Base-by-base conservation (phyloP, 1,284 basidiomycete genomes). In the Flammula alnicola region DNA sequence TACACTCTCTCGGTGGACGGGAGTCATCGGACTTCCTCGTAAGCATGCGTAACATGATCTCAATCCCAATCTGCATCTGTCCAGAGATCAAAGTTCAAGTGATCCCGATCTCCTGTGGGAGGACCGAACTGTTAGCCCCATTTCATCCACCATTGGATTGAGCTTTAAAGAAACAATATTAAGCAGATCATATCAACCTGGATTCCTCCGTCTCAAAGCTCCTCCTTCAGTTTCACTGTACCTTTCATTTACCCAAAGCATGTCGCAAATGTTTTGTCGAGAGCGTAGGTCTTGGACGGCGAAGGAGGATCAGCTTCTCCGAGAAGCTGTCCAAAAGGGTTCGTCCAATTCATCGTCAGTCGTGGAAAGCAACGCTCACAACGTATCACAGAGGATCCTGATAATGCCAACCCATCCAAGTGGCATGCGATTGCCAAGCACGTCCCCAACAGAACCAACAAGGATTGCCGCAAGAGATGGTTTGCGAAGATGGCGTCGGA, bases 351-450 rank as follows among this genome's bases (percentile, higher is more conserved):
- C 42, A 26, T 39, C 38, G 14, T 48, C 46, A 36, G 49, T 37
- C 14, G 25, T 44, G n/a, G 27, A 5, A 17, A 20, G 25, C 37
- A 41, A 48, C 56, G 44, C 61, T 51, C 38, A 54, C 22, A 37
- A 26, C 40, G 48, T 19, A 22, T 43, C 32, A 44, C 49, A 80
- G 79, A 81, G 71, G 78, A 80, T 61, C 75, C 78, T 41, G 71
- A 74, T 36, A 76, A 77, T 55, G 65, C 74, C 14, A 78, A 76
- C 48, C 79, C 79, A 20, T 78, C 78, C 25, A 80, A 79, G 54
- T 81, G 79, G 79, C 78, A 80, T 63, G 77, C 77, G 22, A 81
- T 81, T 49, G 76, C 79, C n/a, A 78, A 79, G 57, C 79, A 81
- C 62, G 78, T 81, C 6, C 78, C 79, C 22, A 75, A 79, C 58